Percentiles rank a stretch among this genome's conserved stretches.
Conservation (phyloP, 805 yeast species). For the Sugiyamaella qingdaonensis region DNA sequence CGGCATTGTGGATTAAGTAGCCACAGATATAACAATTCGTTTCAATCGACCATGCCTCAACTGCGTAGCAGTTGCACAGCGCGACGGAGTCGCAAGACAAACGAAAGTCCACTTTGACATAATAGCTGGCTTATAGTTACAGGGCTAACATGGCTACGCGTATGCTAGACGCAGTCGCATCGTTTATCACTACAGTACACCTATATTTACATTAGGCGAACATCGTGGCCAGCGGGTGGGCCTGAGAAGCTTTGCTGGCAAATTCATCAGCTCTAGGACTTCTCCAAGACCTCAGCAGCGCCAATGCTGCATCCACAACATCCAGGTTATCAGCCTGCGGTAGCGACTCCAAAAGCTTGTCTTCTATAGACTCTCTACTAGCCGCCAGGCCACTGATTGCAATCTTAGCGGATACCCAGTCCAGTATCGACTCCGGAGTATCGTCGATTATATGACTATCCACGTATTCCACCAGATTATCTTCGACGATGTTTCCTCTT, state of each 20-base stretch:
- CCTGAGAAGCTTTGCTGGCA: neutral
- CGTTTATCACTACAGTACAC: neutral
- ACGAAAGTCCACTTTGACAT: too few relatives aligned
- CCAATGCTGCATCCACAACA: neutral
- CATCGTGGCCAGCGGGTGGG: neutral
- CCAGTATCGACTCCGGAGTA: slow-evolving; percentile 16
- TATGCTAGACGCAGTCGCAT: neutral
- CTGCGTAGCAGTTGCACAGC: too few relatives aligned
- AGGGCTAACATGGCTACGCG: too few relatives aligned
- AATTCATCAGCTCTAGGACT: slow-evolving; percentile 5
- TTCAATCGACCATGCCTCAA: too few relatives aligned
- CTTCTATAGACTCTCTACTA: neutral
- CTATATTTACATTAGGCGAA: neutral
- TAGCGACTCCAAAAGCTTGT: neutral
- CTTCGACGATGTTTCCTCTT: slow-evolving; percentile 17
- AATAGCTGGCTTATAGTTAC: too few relatives aligned
- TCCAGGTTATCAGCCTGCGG: neutral
- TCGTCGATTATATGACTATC: slow-evolving; percentile 23
- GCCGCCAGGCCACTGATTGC: slow-evolving; percentile 5
- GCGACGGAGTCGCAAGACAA: too few relatives aligned
- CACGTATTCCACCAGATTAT: slow-evolving; percentile 23
- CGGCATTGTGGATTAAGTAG: too few relatives aligned
- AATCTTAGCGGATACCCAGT: slow-evolving; percentile 28
- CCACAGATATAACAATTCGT: too few relatives aligned
- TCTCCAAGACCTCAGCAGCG: slow-evolving; percentile 1